Percentiles rank a stretch among this genome's conserved stretches.
Evolutionary conservation across 345 rosid genomes (phyloP).

Genomic region (Euphorbia tirucalli): DNA sequence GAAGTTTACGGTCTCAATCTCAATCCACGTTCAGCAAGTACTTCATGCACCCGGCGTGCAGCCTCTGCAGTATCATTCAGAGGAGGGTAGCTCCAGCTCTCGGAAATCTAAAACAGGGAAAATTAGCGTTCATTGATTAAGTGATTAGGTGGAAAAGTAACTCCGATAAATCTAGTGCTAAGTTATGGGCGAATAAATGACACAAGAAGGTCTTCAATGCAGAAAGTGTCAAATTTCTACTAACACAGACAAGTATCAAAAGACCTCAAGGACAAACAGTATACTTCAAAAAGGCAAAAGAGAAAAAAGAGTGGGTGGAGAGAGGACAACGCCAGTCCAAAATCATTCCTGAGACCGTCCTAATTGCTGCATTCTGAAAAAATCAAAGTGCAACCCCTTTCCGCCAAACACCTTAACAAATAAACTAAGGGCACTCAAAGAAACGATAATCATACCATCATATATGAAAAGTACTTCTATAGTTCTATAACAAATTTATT

Average conservation of each 20-base stretch:
- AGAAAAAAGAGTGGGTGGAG: too few relatives aligned
- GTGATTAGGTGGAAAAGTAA: neutral
- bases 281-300: neutral
- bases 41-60: slow-evolving; percentile 60
- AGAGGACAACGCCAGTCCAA: too few relatives aligned
- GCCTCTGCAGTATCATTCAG: slow-evolving; percentile 87
- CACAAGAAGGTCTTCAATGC: neutral
- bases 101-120: slow-evolving; percentile 57
- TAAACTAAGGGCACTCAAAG: too few relatives aligned
- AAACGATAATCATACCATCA: too few relatives aligned
- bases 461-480: too few relatives aligned
- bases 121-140: neutral
- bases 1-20: slow-evolving; percentile 51
- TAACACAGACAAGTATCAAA: neutral
- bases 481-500: too few relatives aligned
- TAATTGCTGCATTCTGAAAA: too few relatives aligned
- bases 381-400: too few relatives aligned
- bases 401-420: too few relatives aligned
- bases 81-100: slow-evolving; percentile 96
- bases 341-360: too few relatives aligned
- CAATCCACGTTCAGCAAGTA: slow-evolving; percentile 82
- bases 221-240: neutral
- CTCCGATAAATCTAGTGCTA: neutral
- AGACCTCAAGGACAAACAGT: neutral
- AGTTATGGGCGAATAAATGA: neutral